These are phyloP conservation scores for Ceratobasidium sp. DNA, from an alignment of 1,284 basidiomycete genomes.

Conservation along the genomic window DNA sequence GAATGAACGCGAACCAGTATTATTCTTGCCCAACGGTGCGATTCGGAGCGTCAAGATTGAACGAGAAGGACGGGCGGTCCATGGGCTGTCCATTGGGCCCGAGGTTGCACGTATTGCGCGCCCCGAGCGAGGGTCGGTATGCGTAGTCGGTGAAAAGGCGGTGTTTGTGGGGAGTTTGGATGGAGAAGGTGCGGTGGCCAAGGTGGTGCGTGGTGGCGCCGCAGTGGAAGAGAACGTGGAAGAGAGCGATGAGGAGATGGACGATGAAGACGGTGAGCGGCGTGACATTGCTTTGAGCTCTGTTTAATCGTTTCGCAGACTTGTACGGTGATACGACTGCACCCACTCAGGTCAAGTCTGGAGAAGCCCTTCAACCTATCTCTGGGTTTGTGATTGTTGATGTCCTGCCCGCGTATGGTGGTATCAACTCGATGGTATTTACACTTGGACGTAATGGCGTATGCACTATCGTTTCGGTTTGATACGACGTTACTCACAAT, in stretches of 20 bases:
- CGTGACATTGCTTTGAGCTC: background rate
- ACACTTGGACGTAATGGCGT: constrained; percentile 73
- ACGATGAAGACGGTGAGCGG: constrained; percentile 44
- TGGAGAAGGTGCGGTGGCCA: constrained; percentile 71
- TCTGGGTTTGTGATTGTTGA: constrained; percentile 67
- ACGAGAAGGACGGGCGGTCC: constrained; percentile 66
- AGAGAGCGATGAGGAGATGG: constrained; percentile 67
- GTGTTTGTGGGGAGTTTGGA: constrained; percentile 74
- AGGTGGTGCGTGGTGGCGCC: constrained; percentile 44
- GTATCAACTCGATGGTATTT: constrained; percentile 70
- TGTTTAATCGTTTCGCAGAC: constrained; percentile 38
- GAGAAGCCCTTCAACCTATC: constrained; percentile 55
- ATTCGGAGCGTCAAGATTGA: constrained; percentile 73
- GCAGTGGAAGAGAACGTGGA: constrained; percentile 42
- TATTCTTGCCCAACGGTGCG: constrained; percentile 71
- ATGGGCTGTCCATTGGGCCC: constrained; percentile 54
- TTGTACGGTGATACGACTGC: constrained; percentile 48
- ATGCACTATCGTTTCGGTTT: constrained; percentile 46
- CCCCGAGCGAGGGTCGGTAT: constrained; percentile 65
- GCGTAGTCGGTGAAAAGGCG: constrained; percentile 57
- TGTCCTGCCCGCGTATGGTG: constrained; percentile 76
- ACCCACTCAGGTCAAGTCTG: constrained; percentile 24
- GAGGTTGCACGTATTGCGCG: constrained; percentile 63
- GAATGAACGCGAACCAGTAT: constrained; percentile 46
- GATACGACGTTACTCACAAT: constrained; percentile 39